Base-by-base conservation (phyloP, 768 basidiomycete species). In the Jaapia argillacea region DNA sequence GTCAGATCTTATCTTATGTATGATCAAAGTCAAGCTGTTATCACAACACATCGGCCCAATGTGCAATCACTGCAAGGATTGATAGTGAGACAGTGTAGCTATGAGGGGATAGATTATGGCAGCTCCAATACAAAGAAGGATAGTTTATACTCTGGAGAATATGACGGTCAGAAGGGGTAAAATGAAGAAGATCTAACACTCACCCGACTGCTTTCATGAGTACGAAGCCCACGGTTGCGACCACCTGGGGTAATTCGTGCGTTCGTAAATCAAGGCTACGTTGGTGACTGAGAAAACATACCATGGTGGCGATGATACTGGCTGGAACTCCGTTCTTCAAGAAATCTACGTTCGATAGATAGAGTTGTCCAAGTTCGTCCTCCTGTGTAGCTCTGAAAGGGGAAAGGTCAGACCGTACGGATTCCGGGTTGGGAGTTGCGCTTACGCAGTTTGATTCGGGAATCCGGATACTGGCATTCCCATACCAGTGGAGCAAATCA, bases 391-490 rank as follows among this genome's bases (percentile, higher is more conserved):
- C 88, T 40, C 86, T 89, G 41, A n/a, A 41, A 28, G 40, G 47
- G 12, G 43, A 6, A 18, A 24, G 33, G 31, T 26, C 23, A 18
- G 5, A 36, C 21, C 41, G 12, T 21, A 46, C 35, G 43, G 20
- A 42, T 16, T 18, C 18, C 6, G 37, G 21, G 18, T 21, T 27
- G 31, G 35, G 23, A 33, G 39, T n/a, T 31, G 26, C 12, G 76
- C 85, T 54, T 62, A 93, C 92, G 91, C 90, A 40, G 90, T 92
- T 65, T 96, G 90, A 61, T 97, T 96, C 0, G 94, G 94, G 70
- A 98, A 99, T n/a, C 96, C 96, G 48, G 89, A 92, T 28, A 98
- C 92, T 2, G 94, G 93, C 75, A 98, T 87, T 7, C 90, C 94
- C 96, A 99, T 99, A 1, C 94, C 96, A 4, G 89, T 70, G 3